Evolutionary conservation across 768 basidiomycete species (phyloP).

Genomic region (Suillus paluster): DNA sequence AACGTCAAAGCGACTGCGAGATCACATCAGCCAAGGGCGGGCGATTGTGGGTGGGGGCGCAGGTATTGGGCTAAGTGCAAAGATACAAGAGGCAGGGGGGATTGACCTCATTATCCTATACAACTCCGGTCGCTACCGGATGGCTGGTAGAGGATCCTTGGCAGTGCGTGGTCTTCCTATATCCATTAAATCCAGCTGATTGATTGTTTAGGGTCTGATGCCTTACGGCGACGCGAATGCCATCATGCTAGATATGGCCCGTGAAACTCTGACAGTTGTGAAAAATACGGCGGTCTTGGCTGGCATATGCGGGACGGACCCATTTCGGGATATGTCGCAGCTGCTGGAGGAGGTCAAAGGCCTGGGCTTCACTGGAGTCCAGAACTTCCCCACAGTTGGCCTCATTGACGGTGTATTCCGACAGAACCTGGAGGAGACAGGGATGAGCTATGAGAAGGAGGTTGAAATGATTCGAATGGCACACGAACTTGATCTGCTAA

Average conservation of each 20-base stretch:
- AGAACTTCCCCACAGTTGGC: slow-evolving; percentile 34
- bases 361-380: slow-evolving; percentile 30
- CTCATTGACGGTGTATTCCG: slow-evolving; percentile 34
- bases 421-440: slow-evolving; percentile 34
- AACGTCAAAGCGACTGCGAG: slow-evolving; percentile 23
- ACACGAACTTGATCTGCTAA: slow-evolving; percentile 27
- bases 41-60: slow-evolving; percentile 32
- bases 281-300: slow-evolving; percentile 32
- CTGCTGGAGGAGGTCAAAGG: slow-evolving; percentile 28
- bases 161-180: slow-evolving; percentile 23
- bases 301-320: slow-evolving; percentile 33
- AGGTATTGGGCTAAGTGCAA: slow-evolving; percentile 31
- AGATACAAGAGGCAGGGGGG: slow-evolving; percentile 30
- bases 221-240: slow-evolving; percentile 34
- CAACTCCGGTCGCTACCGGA: slow-evolving; percentile 35
- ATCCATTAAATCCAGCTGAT: background rate
- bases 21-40: slow-evolving; percentile 18
- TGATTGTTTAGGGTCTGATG: slow-evolving; percentile 26
- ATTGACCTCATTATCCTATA: slow-evolving; percentile 34
- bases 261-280: slow-evolving; percentile 31
- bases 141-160: slow-evolving; percentile 35
- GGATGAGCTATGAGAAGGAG: slow-evolving; percentile 34
- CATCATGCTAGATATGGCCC: slow-evolving; percentile 34
- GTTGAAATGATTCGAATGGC: slow-evolving; percentile 35
- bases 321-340: slow-evolving; percentile 31